A percentile compares a stretch with the other conserved stretches of the same genome.
Evolutionary conservation across 148 eudicot species (phyloP).

Genomic region (Arctostaphylos glauca): DNA sequence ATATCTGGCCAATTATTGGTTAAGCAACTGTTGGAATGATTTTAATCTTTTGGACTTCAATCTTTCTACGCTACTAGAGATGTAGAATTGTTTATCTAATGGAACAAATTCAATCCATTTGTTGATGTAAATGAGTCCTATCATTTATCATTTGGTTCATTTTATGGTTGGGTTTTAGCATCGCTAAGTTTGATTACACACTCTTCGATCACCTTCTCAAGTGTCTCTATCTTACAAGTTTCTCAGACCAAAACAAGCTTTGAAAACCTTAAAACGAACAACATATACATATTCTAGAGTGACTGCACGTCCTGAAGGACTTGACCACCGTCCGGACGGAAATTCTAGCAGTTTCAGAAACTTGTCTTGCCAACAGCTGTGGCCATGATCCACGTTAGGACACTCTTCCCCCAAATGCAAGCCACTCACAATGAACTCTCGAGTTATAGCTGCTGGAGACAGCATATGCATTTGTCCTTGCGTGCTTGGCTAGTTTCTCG

Average conservation of each 20-base stretch:
- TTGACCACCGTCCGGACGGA: too few species aligned
- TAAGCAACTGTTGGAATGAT: neutral
- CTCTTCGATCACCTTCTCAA: too few species aligned
- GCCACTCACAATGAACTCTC: too few species aligned
- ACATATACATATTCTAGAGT: too few species aligned
- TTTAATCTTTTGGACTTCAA: neutral
- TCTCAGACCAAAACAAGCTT: too few species aligned
- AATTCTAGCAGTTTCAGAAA: too few species aligned
- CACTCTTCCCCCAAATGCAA: too few species aligned
- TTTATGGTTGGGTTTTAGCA: neutral
- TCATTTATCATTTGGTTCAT: neutral
- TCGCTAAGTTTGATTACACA: neutral
- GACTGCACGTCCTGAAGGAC: too few species aligned
- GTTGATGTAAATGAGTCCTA: neutral
- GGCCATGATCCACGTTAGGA: too few species aligned
- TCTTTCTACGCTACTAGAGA: neutral
- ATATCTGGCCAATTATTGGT: neutral
- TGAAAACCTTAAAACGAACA: too few species aligned
- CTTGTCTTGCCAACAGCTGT: too few species aligned
- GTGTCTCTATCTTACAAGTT: too few species aligned
- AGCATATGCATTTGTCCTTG: neutral
- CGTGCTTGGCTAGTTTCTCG: neutral
- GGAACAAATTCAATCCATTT: neutral
- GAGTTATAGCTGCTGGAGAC: conserved; percentile 2
- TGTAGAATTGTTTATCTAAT: neutral